Evolutionary conservation across 2,329 filamentous ascomycete species (phyloP).

Genomic region (Sordariomycetes sp.): DNA sequence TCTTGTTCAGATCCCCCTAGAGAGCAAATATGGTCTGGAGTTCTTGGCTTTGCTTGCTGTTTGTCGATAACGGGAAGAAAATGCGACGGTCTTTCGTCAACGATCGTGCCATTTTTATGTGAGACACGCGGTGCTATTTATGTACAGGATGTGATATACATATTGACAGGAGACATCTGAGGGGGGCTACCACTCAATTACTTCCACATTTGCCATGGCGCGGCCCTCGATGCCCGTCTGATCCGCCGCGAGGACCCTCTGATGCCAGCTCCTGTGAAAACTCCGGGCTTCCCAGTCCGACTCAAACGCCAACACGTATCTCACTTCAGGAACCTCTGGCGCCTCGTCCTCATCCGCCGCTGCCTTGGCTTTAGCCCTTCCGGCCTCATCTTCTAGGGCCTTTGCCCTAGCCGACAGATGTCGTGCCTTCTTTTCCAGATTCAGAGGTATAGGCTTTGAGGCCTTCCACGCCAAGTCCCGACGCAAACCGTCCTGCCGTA

Average conservation of each 20-base stretch:
- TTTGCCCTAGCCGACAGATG: too few species aligned
- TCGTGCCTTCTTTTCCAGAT: not conserved
- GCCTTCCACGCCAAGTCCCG: slow-evolving; percentile 2
- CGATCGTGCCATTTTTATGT: too few species aligned
- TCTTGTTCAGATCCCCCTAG: slow-evolving; percentile 6
- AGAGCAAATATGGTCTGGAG: slow-evolving; percentile 37
- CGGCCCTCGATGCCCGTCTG: too few species aligned
- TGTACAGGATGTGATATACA: too few species aligned
- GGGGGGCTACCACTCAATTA: too few species aligned
- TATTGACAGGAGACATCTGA: too few species aligned
- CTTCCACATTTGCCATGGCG: too few species aligned
- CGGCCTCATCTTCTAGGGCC: slow-evolving; percentile 1
- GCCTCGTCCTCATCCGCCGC: too few species aligned
- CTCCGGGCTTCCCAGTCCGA: slow-evolving; percentile 23
- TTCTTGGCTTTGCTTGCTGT: slow-evolving; percentile 30
- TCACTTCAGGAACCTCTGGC: too few species aligned
- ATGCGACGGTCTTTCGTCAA: too few species aligned
- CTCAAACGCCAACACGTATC: slow-evolving; percentile 21
- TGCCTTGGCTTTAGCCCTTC: not conserved
- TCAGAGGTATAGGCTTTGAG: not conserved
- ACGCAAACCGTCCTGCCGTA: too few species aligned
- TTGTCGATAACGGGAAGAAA: not conserved
- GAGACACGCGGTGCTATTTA: too few species aligned
- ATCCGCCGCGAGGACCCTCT: slow-evolving; percentile 16
- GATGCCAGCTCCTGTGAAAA: slow-evolving; percentile 32